Conservation (phyloP, 805 yeast species). For the Blastobotrys chiropterorum region DNA sequence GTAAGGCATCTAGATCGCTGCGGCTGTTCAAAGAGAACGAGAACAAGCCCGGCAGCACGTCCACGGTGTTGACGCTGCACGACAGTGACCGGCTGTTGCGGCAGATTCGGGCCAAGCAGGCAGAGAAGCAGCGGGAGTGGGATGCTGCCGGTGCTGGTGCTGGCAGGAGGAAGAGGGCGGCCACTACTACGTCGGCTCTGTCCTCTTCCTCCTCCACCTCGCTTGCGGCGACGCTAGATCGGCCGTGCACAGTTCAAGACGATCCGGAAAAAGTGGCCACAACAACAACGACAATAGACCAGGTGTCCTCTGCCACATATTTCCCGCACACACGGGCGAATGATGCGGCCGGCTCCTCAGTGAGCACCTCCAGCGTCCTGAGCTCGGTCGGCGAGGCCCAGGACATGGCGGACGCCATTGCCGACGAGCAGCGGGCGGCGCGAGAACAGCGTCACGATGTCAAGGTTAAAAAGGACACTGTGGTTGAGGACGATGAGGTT, state of each 20-base stretch:
- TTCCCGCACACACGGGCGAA: slow-evolving; percentile 24
- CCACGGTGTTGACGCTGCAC: neutral
- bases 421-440: no score
- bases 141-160: neutral
- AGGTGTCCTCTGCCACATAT: slow-evolving; percentile 29
- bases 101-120: neutral
- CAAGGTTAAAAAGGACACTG: neutral
- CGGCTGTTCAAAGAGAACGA: slow-evolving; percentile 32
- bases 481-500: slow-evolving; percentile 8
- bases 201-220: no score
- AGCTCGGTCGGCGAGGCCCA: no score
- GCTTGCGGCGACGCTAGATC: no score
- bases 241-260: no score
- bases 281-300: slow-evolving; percentile 1
- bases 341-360: neutral
- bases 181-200: no score
- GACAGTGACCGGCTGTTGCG: neutral
- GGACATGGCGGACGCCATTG: no score
- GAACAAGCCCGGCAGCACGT: neutral
- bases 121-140: neutral
- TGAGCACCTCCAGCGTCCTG: neutral
- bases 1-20: slow-evolving; percentile 36
- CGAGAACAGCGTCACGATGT: neutral
- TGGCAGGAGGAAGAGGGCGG: neutral
- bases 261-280: no score